Base-by-base conservation (phyloP, 78 protist genomes). In the Acrasis kona region DNA sequence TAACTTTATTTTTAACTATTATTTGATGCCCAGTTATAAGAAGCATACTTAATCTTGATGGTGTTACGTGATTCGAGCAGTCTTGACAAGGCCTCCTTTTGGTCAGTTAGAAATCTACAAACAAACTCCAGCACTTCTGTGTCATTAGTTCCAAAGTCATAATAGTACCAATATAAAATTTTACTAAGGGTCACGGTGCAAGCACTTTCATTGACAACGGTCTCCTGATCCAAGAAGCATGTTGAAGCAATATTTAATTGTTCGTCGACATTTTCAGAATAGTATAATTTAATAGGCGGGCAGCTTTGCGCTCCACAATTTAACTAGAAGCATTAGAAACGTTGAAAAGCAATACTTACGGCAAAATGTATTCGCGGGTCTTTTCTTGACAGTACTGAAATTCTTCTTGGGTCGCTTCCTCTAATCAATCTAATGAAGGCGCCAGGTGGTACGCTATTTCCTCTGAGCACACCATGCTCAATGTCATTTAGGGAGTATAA, bases 301-400 rank as follows among this genome's bases (percentile, higher is more conserved):
- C 84, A 80, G 10, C 58, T 19, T 10, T 2, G 1, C 7, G 84
- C 84, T 9, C 80, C 84, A n/a, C 84, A 80, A 58, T 80, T 80
- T 8, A 80, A 68, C n/a, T n/a, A n/a, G n/a, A n/a, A n/a, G n/a
- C n/a, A n/a, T n/a, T n/a, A n/a, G n/a, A n/a, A n/a, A n/a, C n/a
- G n/a, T n/a, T n/a, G n/a, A n/a, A n/a, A n/a, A n/a, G n/a, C n/a
- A n/a, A n/a, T n/a, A n/a, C n/a, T n/a, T n/a, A n/a, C n/a, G 27
- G 84, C 84, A 8, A 80, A 80, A 50, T 80, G 84, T 19, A 80
- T 32, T 3, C 84, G 37, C 3, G 80, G 32, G 41, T 77, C 81
- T 10, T 28, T 28, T 7, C 5, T 30, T 12, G 6, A 10, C 38
- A 1, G 5, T 12, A 42, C 4, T 27, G 4, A 10, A 1, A 4